Percentiles rank a stretch among this genome's conserved stretches.
Conservation (phyloP, 2,329 filamentous ascomycete species). For the Fusarium gaditjirri region DNA sequence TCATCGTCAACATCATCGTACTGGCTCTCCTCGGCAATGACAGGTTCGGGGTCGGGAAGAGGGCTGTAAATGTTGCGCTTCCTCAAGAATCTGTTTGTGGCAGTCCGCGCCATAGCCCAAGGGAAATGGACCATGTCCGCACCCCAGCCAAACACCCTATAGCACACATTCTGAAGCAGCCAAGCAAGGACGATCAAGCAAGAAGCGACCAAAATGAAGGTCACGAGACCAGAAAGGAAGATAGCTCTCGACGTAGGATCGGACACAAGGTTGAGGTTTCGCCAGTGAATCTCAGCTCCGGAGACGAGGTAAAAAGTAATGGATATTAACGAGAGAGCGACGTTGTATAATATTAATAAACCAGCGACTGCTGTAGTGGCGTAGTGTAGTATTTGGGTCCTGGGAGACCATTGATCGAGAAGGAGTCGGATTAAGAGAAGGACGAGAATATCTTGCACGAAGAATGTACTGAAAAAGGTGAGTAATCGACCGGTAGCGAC, state of each 20-base stretch:
- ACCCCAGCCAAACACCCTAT: conserved; percentile 41
- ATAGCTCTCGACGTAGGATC: conserved; percentile 48
- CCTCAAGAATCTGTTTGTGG: conserved; percentile 10
- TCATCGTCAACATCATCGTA: conserved; percentile 23
- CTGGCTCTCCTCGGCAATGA: background rate
- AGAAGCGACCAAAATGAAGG: conserved; percentile 37
- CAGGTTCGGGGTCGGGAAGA: conserved; percentile 19
- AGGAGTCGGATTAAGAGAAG: conserved; percentile 48
- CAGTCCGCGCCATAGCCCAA: conserved; percentile 19
- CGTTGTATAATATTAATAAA: conserved; percentile 36
- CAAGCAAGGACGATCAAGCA: conserved; percentile 33
- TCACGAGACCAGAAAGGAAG: conserved; percentile 50
- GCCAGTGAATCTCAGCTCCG: conserved; percentile 51
- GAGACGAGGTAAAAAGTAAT: conserved; percentile 49
- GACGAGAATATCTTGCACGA: conserved; percentile 48
- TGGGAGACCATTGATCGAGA: conserved; percentile 39
- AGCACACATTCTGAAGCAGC: conserved; percentile 43
- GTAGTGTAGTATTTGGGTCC: conserved; percentile 11
- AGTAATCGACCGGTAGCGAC: conserved; percentile 44
- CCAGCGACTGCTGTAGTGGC: conserved; percentile 27
- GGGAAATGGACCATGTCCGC: conserved; percentile 47
- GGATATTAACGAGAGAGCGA: conserved; percentile 39
- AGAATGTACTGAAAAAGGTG: conserved; percentile 49
- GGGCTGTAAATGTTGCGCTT: conserved; percentile 17
- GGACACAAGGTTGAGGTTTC: conserved; percentile 47